Evolutionary conservation across 139 green algal species (phyloP).

Genomic region (Picochlorum sp.): DNA sequence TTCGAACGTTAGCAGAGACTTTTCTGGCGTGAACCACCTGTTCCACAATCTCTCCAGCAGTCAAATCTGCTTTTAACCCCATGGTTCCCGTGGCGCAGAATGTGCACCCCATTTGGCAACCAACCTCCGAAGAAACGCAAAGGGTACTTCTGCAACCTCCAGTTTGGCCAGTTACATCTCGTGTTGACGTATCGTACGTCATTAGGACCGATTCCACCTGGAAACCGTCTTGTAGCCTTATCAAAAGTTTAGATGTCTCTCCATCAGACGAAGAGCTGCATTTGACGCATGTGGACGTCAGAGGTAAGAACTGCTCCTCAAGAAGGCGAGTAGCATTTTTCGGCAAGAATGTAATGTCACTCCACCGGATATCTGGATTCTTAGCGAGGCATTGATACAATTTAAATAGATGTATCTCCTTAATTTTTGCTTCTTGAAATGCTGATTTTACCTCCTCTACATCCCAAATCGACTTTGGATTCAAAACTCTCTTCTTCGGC

Average conservation of each 20-base stretch:
- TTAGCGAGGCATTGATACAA: conserved; percentile 65
- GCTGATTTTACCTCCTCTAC: conserved; percentile 20
- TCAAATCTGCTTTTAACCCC: conserved; percentile 80
- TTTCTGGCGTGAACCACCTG: conserved; percentile 79
- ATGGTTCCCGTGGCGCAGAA: conserved; percentile 97
- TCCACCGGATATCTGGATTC: too few relatives aligned
- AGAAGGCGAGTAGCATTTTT: conserved; percentile 42
- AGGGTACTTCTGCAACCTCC: conserved; percentile 54
- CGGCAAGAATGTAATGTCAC: conserved; percentile 65
- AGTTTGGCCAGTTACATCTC: background rate
- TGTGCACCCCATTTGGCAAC: conserved; percentile 92
- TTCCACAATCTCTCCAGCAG: conserved; percentile 88
- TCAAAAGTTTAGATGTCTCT: conserved; percentile 75
- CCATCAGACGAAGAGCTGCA: conserved; percentile 40
- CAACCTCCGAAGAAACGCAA: conserved; percentile 74
- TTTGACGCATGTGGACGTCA: conserved; percentile 40
- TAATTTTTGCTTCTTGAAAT: conserved; percentile 45
- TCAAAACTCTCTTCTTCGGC: conserved; percentile 20
- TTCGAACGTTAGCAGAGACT: conserved; percentile 28
- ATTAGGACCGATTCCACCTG: conserved; percentile 83
- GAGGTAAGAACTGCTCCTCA: conserved; percentile 34
- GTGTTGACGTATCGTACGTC: conserved; percentile 58
- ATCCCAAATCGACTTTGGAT: conserved; percentile 49
- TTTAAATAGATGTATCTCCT: conserved; percentile 33
- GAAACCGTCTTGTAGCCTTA: conserved; percentile 85